Percentiles rank a stretch among this genome's conserved stretches.
Conservation (phyloP, 176 grass and related monocot species). For the Carex cristatella region DNA sequence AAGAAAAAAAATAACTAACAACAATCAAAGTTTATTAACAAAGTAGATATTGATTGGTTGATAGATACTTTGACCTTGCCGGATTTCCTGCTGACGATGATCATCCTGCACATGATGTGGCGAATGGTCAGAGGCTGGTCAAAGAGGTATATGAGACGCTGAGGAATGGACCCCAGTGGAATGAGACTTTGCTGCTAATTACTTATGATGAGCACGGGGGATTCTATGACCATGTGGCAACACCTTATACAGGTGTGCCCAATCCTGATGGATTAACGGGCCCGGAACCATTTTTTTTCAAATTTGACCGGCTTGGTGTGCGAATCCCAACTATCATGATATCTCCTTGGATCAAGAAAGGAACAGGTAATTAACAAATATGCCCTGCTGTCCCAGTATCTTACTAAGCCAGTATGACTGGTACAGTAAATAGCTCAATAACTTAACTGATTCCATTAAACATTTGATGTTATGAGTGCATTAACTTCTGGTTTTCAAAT, state of each 20-base stretch:
- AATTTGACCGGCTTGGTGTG: conserved; percentile 79
- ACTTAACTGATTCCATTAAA: not conserved
- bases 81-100: conserved; percentile 67
- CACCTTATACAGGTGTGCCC: conserved; percentile 62
- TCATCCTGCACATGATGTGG: conserved; percentile 89
- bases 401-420: not conserved
- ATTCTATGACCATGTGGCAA: conserved; percentile 82
- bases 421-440: not conserved
- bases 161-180: conserved; percentile 72
- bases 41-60: not conserved
- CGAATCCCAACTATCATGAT: conserved; percentile 72
- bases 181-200: conserved; percentile 58
- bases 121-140: conserved; percentile 66
- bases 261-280: conserved; percentile 69
- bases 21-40: not conserved
- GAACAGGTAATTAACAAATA: conserved; percentile 34
- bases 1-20: not conserved
- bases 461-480: not conserved
- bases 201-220: conserved; percentile 96
- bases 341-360: conserved; percentile 90
- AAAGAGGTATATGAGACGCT: conserved; percentile 93
- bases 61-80: conserved; percentile 1
- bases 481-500: not conserved
- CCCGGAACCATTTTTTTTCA: conserved; percentile 63
- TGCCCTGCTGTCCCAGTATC: not conserved